These are phyloP conservation scores for Cryphonectria naterciae DNA, from an alignment of 2,329 filamentous ascomycete genomes.

Conservation along the genomic window DNA sequence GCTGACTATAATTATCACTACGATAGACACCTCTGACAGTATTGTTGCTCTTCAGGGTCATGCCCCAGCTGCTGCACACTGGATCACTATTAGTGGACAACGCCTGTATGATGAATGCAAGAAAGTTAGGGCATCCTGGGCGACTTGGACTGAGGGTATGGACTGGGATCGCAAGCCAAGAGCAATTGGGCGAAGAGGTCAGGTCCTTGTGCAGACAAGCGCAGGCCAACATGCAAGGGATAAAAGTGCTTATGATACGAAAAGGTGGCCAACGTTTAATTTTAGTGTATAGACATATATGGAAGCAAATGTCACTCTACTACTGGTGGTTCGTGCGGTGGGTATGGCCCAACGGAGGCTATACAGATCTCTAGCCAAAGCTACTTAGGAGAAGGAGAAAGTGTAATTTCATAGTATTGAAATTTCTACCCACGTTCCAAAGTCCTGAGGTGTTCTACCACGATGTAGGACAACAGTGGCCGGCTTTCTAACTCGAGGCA, in stretches of 20 bases:
- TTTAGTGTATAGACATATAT: neutral
- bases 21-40: neutral
- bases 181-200: neutral
- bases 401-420: neutral
- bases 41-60: constrained; percentile 9
- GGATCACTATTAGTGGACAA: neutral
- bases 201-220: neutral
- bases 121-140: neutral
- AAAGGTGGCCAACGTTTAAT: neutral
- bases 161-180: neutral
- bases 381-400: neutral
- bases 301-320: neutral
- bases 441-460: neutral
- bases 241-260: too few relatives aligned
- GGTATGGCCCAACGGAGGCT: neutral
- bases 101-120: neutral
- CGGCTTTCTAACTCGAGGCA: neutral
- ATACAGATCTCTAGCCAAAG: neutral
- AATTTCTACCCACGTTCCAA: neutral
- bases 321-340: neutral
- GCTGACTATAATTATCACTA: neutral
- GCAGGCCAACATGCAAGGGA: neutral
- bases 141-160: neutral
- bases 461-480: neutral
- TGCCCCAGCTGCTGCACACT: neutral